Evolutionary conservation across 345 rosid genomes (phyloP), one percentile per base, ranked within the genome.

Genomic region (Syzygium aqueum): DNA sequence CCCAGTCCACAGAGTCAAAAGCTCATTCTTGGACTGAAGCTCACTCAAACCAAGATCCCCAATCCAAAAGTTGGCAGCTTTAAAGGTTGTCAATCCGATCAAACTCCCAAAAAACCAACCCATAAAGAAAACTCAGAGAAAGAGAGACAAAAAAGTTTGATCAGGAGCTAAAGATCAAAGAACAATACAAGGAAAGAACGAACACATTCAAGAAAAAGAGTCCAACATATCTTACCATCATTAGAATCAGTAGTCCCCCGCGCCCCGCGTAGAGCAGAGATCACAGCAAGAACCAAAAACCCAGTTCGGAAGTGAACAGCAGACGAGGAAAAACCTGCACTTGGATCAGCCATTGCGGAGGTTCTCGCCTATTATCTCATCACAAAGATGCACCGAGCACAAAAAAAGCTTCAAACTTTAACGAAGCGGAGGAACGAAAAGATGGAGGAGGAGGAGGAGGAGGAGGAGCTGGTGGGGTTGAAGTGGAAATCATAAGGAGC

Each of bases 221-320:
- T 16, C 23, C 28, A 51, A 17, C 30, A 10, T n/a, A 30, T 85
- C 51, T 28, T 90, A 92, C 94, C 93, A 67, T 92, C 94, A 33
- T 89, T 11, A 50, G 93, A 84, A 89, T 92, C 93, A n/a, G 94
- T 92, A 52, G 87, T 86, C 86, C 89, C 89, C 51, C 84, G 91
- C 78, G 89, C 92, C 52, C 88, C 80, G 83, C 90, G 89, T 16
- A 88, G 87, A 49, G 53, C 61, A 59, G 86, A 86, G 88, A 90
- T 85, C 84, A 51, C 86, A 40, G 85, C 85, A 63, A 87, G 57
- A 49, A 28, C 84, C 89, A 61, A 61, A 27, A 86, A 84, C 80
- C 85, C 88, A 84, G 86, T 54, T n/a, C 84, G 65, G 5, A 87
- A 91, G 63, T n/a, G 88, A 87, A 52, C 8, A 0, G 85, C 46